These are phyloP conservation scores for Pyrenophora tritici-repentis DNA, from an alignment of 2,329 filamentous ascomycete genomes.

Conservation along the genomic window DNA sequence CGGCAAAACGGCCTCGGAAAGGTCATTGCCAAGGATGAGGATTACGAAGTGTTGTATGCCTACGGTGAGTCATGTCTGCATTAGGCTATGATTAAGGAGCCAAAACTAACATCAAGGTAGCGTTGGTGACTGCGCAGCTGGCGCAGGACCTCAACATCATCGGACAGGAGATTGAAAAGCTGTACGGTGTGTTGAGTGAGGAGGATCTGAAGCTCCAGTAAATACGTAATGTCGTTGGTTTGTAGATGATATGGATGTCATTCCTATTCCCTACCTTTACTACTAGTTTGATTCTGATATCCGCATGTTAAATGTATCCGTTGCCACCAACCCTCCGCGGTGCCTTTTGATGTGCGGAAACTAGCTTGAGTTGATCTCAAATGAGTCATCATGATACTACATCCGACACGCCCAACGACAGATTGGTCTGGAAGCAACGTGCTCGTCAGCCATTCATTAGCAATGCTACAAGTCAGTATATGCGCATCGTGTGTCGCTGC, in stretches of 20 bases:
- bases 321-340: background rate
- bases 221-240: background rate
- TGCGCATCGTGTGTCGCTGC: background rate
- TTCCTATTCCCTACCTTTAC: too few species aligned
- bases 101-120: constrained; percentile 43
- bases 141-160: constrained; percentile 61
- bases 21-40: constrained; percentile 67
- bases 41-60: constrained; percentile 91
- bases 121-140: constrained; percentile 65
- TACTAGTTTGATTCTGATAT: too few species aligned
- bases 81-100: background rate
- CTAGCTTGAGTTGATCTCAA: background rate
- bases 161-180: constrained; percentile 59
- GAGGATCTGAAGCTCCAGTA: constrained; percentile 61
- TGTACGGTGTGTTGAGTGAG: constrained; percentile 67
- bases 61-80: constrained; percentile 64
- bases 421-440: background rate
- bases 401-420: background rate
- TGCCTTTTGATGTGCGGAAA: background rate
- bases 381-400: background rate
- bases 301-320: too few species aligned
- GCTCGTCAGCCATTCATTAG: background rate
- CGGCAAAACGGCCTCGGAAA: constrained; percentile 66
- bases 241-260: background rate
- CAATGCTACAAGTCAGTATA: background rate